Conservation (phyloP, 2,329 filamentous ascomycete genomes). For the Sclerotinia minor region DNA sequence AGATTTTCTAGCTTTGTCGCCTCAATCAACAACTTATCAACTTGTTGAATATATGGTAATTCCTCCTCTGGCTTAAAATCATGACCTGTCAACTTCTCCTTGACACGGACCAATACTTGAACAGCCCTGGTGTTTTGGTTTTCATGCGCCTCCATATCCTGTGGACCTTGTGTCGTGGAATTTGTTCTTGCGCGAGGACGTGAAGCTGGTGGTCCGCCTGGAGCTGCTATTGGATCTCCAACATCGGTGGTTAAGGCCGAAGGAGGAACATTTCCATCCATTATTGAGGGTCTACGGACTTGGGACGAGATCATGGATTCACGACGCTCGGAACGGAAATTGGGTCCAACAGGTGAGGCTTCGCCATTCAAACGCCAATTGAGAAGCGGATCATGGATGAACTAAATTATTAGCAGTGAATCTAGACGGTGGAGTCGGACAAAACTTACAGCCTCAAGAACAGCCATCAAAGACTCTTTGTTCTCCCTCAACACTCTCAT, state of each 20-base stretch:
- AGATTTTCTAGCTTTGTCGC: slow-evolving; percentile 96
- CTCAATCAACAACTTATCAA: slow-evolving; percentile 91
- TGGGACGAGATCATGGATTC: slow-evolving; percentile 50
- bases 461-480: slow-evolving; percentile 98
- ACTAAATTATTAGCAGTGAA: slow-evolving; percentile 54
- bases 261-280: slow-evolving; percentile 62
- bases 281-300: slow-evolving; percentile 65
- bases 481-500: slow-evolving; percentile 97
- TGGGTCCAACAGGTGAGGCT: slow-evolving; percentile 61
- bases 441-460: slow-evolving; percentile 85
- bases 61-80: slow-evolving; percentile 90
- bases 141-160: slow-evolving; percentile 57
- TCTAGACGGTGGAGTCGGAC: background rate
- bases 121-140: slow-evolving; percentile 91
- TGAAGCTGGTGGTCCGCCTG: slow-evolving; percentile 49
- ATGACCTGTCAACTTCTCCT: slow-evolving; percentile 90
- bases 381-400: slow-evolving; percentile 98
- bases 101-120: slow-evolving; percentile 86
- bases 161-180: slow-evolving; percentile 50
- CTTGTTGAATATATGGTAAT: slow-evolving; percentile 80
- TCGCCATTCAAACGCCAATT: slow-evolving; percentile 85
- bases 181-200: slow-evolving; percentile 61
- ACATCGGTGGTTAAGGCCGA: slow-evolving; percentile 54
- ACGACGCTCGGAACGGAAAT: slow-evolving; percentile 64
- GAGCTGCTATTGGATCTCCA: slow-evolving; percentile 39